Conservation (phyloP, 148 eudicot genomes). For the Rhododendron simsii region DNA sequence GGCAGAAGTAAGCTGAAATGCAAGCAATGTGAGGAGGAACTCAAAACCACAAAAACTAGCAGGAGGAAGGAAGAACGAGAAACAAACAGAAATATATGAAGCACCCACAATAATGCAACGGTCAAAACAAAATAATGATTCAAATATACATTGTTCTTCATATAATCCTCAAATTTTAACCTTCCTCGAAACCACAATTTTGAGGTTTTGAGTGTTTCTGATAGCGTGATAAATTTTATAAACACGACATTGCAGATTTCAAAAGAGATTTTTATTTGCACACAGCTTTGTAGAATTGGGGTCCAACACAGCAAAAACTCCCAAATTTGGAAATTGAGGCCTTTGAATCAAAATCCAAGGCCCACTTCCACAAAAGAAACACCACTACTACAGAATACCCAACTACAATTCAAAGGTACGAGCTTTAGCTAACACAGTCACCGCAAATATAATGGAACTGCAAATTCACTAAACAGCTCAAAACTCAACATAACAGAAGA, state of each 20-base stretch:
- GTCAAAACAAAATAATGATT: background rate
- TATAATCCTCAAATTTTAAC: constrained; percentile 33
- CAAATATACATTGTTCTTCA: background rate
- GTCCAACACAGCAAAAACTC: background rate
- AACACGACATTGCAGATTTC: background rate
- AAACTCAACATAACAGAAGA: background rate
- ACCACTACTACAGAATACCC: background rate
- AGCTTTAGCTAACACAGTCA: background rate
- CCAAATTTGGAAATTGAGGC: background rate
- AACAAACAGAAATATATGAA: constrained; percentile 46
- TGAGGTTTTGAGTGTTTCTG: background rate
- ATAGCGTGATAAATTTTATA: background rate
- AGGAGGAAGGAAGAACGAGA: background rate
- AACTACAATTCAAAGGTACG: background rate
- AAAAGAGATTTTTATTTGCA: background rate
- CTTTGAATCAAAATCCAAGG: background rate
- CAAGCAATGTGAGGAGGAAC: background rate
- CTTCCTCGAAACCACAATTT: constrained; percentile 13
- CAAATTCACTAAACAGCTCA: background rate
- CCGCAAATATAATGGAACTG: no score
- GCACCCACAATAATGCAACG: background rate
- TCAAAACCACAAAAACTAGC: background rate
- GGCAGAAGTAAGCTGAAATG: background rate
- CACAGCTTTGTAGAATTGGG: background rate
- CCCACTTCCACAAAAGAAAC: background rate